Evolutionary conservation across 1,139 yeast genomes (phyloP), one percentile per base, ranked within the genome.

Genomic region (Geotrichum bryndzae): DNA sequence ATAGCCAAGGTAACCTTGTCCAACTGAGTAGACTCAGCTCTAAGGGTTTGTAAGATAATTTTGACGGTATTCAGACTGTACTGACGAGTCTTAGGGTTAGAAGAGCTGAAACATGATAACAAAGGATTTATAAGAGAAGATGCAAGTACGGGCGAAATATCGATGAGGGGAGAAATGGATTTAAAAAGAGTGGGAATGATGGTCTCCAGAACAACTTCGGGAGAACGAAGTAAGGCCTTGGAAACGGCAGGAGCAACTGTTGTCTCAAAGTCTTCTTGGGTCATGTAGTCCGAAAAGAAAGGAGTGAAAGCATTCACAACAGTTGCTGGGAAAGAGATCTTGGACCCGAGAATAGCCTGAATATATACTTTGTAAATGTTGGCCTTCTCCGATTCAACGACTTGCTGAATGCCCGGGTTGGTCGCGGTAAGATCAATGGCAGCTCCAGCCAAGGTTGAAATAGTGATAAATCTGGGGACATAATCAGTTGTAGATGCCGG

Each of bases 221-320:
- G 88, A 2, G 96, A 85, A 72, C 97, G 83, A 69, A 94, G 79
- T 58, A 88, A 80, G 0, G 95, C 83, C 71, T 89, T 91, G 67
- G 90, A 94, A 58, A 92, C 71, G 22, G 82, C 79, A 2, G 96
- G 90, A 10, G 86, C 71, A 22, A 90, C 66, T 3, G 68, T 61
- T 0, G 72, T 67, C 18, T 72, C 73, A 61, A 88, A 79, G 15
- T 79, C 78, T 1, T 77, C 79, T n/a, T 73, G 71, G 4, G 76
- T 69, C 5, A 86, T 71, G 64, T 80, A 78, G 18, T 79, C 79
- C 23, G 72, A 68, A 31, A 84, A 70, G 66, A 83, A 83, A 23
- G 72, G 65, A 41, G 76, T 78, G 64, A 84, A 73, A 1, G 74
- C 65, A 13, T 68, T 62, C 2, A 78, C 68, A 1, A 76, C 67